Base-by-base conservation (phyloP, 2,329 filamentous ascomycete species). In the Ophiostoma ips region DNA sequence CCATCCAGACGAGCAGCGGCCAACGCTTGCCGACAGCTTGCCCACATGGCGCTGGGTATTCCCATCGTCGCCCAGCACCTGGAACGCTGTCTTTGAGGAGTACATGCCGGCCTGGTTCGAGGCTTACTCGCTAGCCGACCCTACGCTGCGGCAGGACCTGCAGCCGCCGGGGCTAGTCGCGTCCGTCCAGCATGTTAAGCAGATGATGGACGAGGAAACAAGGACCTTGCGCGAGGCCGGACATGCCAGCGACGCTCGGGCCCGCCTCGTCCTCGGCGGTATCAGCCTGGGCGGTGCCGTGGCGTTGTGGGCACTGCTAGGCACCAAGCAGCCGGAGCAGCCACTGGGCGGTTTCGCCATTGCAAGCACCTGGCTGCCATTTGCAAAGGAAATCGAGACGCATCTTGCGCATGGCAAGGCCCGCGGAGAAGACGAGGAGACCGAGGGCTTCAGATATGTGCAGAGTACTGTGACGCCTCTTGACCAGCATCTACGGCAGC, bases 31-130 rank as follows among this genome's bases (percentile, higher is more conserved):
- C n/a, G 62, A 68, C 3, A 55, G 58, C 3, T 67, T 72, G 28
- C 70, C 71, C 1, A 62, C 64, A 1, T 64, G 71, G 55, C 65
- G 67, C 47, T 74, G 70, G 68, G 69, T 75, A 8, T 75, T 74
- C 44, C 71, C 71, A 6, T 62, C 65, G 49, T 66, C 70, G 2
- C 64, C 64, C 11, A 35, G 58, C 21, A 55, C 57, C 24, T 49
- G 58, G 48, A 58, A 59, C 37, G 60, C 62, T 37, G 47, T 28
- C 21, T 52, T 46, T 37, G 50, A 18, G 31, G 38, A 43, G 63
- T 16, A 50, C 55, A 6, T 52, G 55, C 50, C 63, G 64, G 10
- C 68, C 51, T 76, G 72, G 73, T 76, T 75, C 57, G 71, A 76
- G 55, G 64, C 71, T 36, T 68, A 63, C 60, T 66, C 70, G 45